Base-by-base conservation (phyloP, 140 eudicot genomes). In the Anethum foeniculum region DNA sequence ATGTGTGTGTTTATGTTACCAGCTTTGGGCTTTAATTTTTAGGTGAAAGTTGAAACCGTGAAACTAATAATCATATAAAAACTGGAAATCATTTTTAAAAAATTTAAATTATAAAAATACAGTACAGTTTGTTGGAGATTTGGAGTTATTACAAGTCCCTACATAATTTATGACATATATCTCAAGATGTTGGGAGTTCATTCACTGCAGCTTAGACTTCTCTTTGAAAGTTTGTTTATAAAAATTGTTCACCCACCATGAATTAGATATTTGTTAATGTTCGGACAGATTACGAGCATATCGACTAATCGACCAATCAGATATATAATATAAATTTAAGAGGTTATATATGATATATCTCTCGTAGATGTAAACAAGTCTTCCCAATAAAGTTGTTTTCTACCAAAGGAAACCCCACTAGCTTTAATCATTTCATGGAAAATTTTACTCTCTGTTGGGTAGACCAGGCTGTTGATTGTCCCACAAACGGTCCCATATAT, bases 311-410 rank as follows among this genome's bases (percentile, higher is more conserved):
- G 4, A 19, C 23, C 2, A 56, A 56, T 56, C 28, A 56, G n/a
- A 56, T 56, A 6, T 1, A 56, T 5, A 23, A 7, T 58, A n/a
- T 0, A 5, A 2, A n/a, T 8, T 58, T 7, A n/a, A 58, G 68
- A 62, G 25, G 46, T 34, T 6, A 25, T 10, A 12, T 15, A n/a
- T 23, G 51, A 32, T 39, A 39, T 1, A 27, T 36, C 5, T 71
- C 14, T 38, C 30, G n/a, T 3, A 71, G 25, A 71, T 71, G 51
- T 36, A 41, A 72, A 72, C 51, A 72, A 72, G 51, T 72, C 52
- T 72, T 72, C 77, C 77, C 77, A 73, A 73, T 43, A 73, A 73
- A 73, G 77, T 73, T 39, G 77, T 73, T 73, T 43, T 19, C 56
- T 73, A 21, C 77, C 77, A 41, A 73, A 43, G 77, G 38, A n/a